Evolutionary conservation across 768 basidiomycete species (phyloP).

Genomic region (Serendipita sp.): DNA sequence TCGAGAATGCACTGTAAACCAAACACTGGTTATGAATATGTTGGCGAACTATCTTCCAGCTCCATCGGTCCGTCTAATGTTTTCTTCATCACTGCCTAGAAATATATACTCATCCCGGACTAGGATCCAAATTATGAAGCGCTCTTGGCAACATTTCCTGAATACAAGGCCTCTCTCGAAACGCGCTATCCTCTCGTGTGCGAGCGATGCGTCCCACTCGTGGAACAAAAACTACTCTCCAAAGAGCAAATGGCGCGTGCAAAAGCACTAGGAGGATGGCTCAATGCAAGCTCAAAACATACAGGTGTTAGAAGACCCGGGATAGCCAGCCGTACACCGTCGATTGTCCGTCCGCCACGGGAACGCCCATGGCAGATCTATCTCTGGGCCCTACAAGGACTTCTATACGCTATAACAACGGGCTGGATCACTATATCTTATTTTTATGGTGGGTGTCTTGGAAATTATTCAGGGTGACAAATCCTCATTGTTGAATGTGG

Average conservation of each 20-base stretch:
- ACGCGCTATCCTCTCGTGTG: slow-evolving; percentile 81
- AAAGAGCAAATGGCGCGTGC: slow-evolving; percentile 72
- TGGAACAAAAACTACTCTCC: slow-evolving; percentile 63
- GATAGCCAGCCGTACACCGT: slow-evolving; percentile 23
- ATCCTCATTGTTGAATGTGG: neutral
- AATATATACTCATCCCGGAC: slow-evolving; percentile 3
- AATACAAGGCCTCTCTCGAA: slow-evolving; percentile 61
- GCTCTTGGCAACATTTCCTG: slow-evolving; percentile 45
- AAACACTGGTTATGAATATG: slow-evolving; percentile 70
- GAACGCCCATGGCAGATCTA: slow-evolving; percentile 34
- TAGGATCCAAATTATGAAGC: slow-evolving; percentile 59
- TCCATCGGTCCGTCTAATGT: slow-evolving; percentile 38
- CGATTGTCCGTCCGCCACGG: slow-evolving; percentile 23
- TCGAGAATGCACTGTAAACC: slow-evolving; percentile 82
- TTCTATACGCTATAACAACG: slow-evolving; percentile 42
- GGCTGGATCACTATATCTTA: slow-evolving; percentile 27
- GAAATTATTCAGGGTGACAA: neutral
- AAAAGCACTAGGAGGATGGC: slow-evolving; percentile 55
- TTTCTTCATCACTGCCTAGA: neutral
- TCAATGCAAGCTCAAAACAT: slow-evolving; percentile 35
- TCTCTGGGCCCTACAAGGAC: slow-evolving; percentile 55
- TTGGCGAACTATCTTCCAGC: slow-evolving; percentile 78
- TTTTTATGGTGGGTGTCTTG: slow-evolving; percentile 26
- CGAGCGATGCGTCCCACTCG: slow-evolving; percentile 50
- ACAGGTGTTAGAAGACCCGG: slow-evolving; percentile 40